phyloP scores from a whole-genome alignment of 768 basidiomycete species.

The Aureoboletus auriporus region DNA sequence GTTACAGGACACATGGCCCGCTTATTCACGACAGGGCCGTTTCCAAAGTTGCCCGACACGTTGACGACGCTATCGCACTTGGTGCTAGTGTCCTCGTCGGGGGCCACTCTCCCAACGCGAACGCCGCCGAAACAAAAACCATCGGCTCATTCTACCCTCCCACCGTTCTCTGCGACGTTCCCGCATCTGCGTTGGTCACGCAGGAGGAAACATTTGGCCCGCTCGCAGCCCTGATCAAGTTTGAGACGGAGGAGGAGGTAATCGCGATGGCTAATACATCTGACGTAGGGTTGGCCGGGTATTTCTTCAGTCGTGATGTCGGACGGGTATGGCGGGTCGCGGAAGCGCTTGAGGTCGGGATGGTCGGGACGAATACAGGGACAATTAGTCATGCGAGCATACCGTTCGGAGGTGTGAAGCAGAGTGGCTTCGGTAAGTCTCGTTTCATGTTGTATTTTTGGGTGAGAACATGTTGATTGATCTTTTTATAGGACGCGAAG shows the following conservation, averaged over 20 bases:
- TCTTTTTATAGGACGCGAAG: slow-evolving; percentile 61
- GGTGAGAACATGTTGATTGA: neutral
- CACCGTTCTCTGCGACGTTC: slow-evolving; percentile 86
- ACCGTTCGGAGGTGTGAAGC: slow-evolving; percentile 90
- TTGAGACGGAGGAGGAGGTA: slow-evolving; percentile 93
- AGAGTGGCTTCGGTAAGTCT: slow-evolving; percentile 66
- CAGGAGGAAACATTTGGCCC: slow-evolving; percentile 96
- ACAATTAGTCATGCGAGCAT: slow-evolving; percentile 72
- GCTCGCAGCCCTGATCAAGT: slow-evolving; percentile 80
- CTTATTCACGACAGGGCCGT: slow-evolving; percentile 85
- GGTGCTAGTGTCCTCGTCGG: slow-evolving; percentile 90
- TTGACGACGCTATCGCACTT: slow-evolving; percentile 79
- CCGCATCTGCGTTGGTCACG: slow-evolving; percentile 58
- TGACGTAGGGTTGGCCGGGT: slow-evolving; percentile 86
- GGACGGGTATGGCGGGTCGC: slow-evolving; percentile 92
- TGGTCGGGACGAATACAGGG: slow-evolving; percentile 84
- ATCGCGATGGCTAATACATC: slow-evolving; percentile 79
- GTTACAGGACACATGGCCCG: slow-evolving; percentile 83
- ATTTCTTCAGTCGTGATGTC: slow-evolving; percentile 87
- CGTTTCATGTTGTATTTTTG: neutral
- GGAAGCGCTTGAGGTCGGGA: slow-evolving; percentile 91
- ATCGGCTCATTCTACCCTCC: slow-evolving; percentile 73
- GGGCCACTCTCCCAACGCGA: slow-evolving; percentile 64
- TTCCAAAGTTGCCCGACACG: slow-evolving; percentile 81
- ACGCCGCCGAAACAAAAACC: slow-evolving; percentile 27